Percentiles rank a stretch among this genome's conserved stretches.
Evolutionary conservation across 306 rosid species (phyloP).

Genomic region (Hylodesmum podocarpum): DNA sequence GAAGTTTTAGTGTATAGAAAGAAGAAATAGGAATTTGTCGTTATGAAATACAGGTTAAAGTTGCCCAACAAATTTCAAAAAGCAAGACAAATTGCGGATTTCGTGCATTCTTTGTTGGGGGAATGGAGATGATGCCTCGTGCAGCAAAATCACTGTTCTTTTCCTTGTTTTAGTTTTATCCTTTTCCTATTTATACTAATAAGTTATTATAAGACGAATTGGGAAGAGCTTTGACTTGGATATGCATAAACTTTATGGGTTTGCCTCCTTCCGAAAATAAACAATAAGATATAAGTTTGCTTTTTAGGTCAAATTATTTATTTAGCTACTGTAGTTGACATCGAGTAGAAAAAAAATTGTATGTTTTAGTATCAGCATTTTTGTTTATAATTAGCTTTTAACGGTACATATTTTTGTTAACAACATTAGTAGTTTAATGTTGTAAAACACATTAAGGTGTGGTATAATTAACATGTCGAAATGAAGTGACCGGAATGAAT

Average conservation of each 20-base stretch:
- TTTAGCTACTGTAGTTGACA: neutral
- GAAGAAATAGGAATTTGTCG: neutral
- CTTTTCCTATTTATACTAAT: neutral
- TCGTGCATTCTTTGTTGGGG: neutral
- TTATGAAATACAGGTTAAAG: neutral
- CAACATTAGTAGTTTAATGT: too few relatives aligned
- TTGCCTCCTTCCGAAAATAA: neutral
- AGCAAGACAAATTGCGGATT: constrained; percentile 16
- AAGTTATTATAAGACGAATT: neutral
- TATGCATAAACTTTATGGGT: neutral
- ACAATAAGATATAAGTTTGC: neutral
- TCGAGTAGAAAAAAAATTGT: neutral
- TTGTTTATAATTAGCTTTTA: too few relatives aligned
- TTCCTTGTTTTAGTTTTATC: neutral
- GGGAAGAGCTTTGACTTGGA: neutral
- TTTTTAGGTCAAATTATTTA: neutral
- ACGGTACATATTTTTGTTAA: too few relatives aligned
- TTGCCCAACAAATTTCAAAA: neutral
- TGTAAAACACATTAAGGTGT: too few relatives aligned
- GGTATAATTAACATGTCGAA: neutral
- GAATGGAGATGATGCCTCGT: neutral
- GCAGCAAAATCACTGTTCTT: neutral
- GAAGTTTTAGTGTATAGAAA: neutral
- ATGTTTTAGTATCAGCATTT: too few relatives aligned
- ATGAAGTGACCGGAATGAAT: too few relatives aligned